phyloP scores from a whole-genome alignment of 2,329 filamentous ascomycete genomes.

The Pestalotiopsis sp. region DNA sequence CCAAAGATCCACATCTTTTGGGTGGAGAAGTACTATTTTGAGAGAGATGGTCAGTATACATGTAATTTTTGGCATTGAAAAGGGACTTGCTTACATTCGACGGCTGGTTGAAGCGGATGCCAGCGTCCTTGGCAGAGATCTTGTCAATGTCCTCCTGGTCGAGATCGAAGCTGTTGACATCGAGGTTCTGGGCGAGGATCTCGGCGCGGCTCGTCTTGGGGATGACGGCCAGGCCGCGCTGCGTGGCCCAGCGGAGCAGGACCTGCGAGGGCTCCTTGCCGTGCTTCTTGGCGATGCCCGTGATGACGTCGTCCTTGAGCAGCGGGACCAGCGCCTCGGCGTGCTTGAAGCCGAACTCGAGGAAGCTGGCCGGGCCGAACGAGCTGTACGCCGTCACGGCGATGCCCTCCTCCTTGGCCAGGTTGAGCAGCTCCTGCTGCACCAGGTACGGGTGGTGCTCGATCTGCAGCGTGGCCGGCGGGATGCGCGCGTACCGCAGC shows the following conservation, averaged over 20 bases:
- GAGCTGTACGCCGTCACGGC: constrained; percentile 81
- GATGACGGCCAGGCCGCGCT: constrained; percentile 78
- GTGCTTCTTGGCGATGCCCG: constrained; percentile 66
- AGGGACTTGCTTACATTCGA: constrained; percentile 56
- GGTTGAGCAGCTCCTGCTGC: constrained; percentile 68
- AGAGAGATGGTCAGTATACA: background rate
- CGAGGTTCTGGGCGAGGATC: constrained; percentile 65
- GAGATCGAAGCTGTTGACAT: constrained; percentile 66
- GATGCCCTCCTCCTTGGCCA: constrained; percentile 70
- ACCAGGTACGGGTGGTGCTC: constrained; percentile 90
- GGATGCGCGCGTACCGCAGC: constrained; percentile 73
- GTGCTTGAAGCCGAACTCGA: constrained; percentile 72
- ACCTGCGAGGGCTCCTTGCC: constrained; percentile 77
- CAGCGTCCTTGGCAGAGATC: constrained; percentile 65
- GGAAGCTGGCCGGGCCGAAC: constrained; percentile 77
- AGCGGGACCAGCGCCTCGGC: constrained; percentile 66
- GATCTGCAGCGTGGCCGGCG: constrained; percentile 78
- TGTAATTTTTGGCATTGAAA: background rate
- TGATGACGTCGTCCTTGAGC: constrained; percentile 69
- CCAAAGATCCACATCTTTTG: constrained; percentile 60
- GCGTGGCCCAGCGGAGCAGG: constrained; percentile 83
- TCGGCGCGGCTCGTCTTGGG: constrained; percentile 66
- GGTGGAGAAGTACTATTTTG: constrained; percentile 51
- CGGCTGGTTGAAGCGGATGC: constrained; percentile 77
- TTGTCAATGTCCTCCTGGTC: constrained; percentile 64